Evolutionary conservation across 2,329 filamentous ascomycete species (phyloP).

Genomic region (Epichloe coenophiala): DNA sequence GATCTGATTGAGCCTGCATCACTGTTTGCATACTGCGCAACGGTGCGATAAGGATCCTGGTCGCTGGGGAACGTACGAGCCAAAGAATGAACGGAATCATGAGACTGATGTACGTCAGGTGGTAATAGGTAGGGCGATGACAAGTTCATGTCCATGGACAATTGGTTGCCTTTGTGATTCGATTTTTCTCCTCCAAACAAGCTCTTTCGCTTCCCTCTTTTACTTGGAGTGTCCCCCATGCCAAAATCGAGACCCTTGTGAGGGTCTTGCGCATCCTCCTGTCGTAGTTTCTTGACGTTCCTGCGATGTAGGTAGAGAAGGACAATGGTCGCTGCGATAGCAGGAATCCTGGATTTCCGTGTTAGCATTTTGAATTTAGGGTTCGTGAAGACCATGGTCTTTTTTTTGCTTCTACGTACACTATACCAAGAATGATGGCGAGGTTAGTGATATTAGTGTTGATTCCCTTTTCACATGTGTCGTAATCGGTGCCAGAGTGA

Average conservation of each 20-base stretch:
- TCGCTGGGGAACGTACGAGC: slow-evolving; percentile 60
- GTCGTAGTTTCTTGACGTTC: slow-evolving; percentile 54
- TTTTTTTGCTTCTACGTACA: slow-evolving; percentile 38
- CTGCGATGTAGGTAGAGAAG: slow-evolving; percentile 69
- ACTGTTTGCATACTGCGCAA: slow-evolving; percentile 41
- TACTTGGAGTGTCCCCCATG: slow-evolving; percentile 41
- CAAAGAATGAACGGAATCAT: slow-evolving; percentile 76
- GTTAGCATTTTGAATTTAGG: not conserved
- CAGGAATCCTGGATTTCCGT: slow-evolving; percentile 49
- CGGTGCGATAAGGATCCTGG: slow-evolving; percentile 72
- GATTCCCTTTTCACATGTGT: slow-evolving; percentile 47
- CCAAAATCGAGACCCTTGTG: slow-evolving; percentile 92
- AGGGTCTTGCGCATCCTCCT: slow-evolving; percentile 74
- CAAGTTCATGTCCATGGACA: slow-evolving; percentile 63
- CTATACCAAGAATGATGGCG: slow-evolving; percentile 54
- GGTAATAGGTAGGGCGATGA: slow-evolving; percentile 90
- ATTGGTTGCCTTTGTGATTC: slow-evolving; percentile 32
- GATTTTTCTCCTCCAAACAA: slow-evolving; percentile 42
- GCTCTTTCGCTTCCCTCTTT: slow-evolving; percentile 21
- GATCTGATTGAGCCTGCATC: slow-evolving; percentile 45
- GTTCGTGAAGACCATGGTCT: no score
- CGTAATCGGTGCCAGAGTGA: slow-evolving; percentile 10
- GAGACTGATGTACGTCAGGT: slow-evolving; percentile 61
- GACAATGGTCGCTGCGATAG: slow-evolving; percentile 51
- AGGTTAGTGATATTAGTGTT: slow-evolving; percentile 43